Percentiles rank a stretch among this genome's conserved stretches.
phyloP scores from a whole-genome alignment of 169 alveolate species.

The Plasmodium adleri region DNA sequence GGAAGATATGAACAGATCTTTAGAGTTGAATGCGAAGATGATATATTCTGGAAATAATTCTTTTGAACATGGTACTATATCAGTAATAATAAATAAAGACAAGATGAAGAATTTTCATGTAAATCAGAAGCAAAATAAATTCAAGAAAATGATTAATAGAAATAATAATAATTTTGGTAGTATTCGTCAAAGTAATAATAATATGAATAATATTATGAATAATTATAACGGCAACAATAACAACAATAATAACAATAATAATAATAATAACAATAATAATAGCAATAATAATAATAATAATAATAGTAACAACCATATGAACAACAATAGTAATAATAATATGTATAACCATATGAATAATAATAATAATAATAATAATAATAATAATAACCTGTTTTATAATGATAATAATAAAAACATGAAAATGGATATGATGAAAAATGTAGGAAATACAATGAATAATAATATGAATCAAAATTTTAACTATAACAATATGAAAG shows the following conservation, averaged over 20 bases:
- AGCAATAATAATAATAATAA: slow-evolving; percentile 9
- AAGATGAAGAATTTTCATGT: slow-evolving; percentile 45
- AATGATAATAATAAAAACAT: slow-evolving; percentile 37
- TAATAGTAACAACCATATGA: slow-evolving; percentile 22
- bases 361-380: not conserved
- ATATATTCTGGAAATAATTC: slow-evolving; percentile 59
- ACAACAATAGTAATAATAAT: slow-evolving; percentile 47
- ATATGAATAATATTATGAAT: slow-evolving; percentile 13
- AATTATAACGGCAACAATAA: slow-evolving; percentile 8
- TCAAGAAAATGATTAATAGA: slow-evolving; percentile 40
- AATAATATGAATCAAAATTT: slow-evolving; percentile 17
- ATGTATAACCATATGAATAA: slow-evolving; percentile 30
- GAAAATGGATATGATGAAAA: slow-evolving; percentile 30
- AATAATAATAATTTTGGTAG: slow-evolving; percentile 36
- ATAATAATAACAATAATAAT: not conserved
- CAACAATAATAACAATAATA: slow-evolving; percentile 6
- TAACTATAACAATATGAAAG: slow-evolving; percentile 45
- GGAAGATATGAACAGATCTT: slow-evolving; percentile 73
- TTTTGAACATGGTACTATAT: slow-evolving; percentile 57
- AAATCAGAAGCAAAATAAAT: slow-evolving; percentile 64
- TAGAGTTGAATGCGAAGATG: slow-evolving; percentile 67
- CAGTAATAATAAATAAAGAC: slow-evolving; percentile 69
- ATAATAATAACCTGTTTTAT: not conserved
- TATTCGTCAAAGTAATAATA: slow-evolving; percentile 55
- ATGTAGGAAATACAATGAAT: not conserved